Evolutionary conservation across 208 protist genomes (phyloP).

Genomic region (Crithidia sp.): DNA sequence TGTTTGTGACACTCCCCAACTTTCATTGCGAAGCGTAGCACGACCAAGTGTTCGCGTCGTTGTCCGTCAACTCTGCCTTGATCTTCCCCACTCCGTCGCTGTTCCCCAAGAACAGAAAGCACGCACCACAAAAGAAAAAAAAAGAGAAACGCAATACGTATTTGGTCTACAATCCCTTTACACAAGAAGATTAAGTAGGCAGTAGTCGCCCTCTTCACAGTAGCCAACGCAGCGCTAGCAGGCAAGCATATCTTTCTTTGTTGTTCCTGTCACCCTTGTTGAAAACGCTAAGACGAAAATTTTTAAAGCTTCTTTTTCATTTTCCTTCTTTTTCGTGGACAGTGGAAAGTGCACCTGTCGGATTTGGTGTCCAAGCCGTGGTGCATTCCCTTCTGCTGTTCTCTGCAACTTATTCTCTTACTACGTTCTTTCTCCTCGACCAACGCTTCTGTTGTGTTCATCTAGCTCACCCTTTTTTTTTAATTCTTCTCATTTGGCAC

Average conservation of each 20-base stretch:
- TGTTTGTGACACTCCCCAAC: too few relatives aligned
- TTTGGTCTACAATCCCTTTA: conserved; percentile 20
- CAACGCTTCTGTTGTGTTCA: too few relatives aligned
- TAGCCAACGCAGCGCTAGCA: not conserved
- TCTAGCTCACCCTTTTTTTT: not conserved
- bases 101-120: not conserved
- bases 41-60: too few relatives aligned
- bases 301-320: not conserved
- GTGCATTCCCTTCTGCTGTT: not conserved
- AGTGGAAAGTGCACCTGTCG: too few relatives aligned
- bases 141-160: not conserved
- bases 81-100: not conserved
- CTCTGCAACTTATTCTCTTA: not conserved
- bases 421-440: not conserved
- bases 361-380: too few relatives aligned
- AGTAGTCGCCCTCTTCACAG: conserved; percentile 16
- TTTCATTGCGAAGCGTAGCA: too few relatives aligned
- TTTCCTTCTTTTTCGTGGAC: not conserved
- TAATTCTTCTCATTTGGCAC: not conserved
- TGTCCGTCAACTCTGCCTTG: too few relatives aligned
- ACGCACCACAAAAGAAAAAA: not conserved
- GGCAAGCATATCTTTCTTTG: not conserved
- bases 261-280: too few relatives aligned
- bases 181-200: not conserved
- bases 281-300: too few relatives aligned